Evolutionary conservation across 2,329 filamentous ascomycete genomes (phyloP).

Genomic region (Ceratocystis lukuohia): DNA sequence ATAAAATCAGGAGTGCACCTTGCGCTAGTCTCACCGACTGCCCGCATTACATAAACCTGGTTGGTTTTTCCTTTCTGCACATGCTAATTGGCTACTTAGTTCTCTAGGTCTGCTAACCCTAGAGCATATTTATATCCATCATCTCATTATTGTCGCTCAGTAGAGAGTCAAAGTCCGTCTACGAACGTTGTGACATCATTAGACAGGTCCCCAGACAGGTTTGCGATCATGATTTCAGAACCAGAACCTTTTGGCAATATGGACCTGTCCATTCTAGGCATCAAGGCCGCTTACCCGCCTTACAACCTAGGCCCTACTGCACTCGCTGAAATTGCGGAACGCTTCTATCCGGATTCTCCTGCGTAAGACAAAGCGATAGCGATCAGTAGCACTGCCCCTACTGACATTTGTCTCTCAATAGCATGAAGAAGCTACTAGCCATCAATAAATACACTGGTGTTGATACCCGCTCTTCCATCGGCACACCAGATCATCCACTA

Average conservation of each 20-base stretch:
- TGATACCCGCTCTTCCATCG: conserved; percentile 48
- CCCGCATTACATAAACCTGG: background rate
- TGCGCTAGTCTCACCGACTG: too few species aligned
- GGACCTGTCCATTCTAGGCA: conserved; percentile 46
- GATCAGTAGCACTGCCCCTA: background rate
- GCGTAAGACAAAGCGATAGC: conserved; percentile 34
- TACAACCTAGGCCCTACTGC: conserved; percentile 37
- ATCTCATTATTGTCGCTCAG: background rate
- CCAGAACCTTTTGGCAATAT: conserved; percentile 34
- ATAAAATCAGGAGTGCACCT: too few species aligned
- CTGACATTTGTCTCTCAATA: conserved; percentile 24
- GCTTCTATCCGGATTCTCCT: conserved; percentile 45
- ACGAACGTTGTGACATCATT: too few species aligned
- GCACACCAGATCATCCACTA: conserved; percentile 45
- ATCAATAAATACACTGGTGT: conserved; percentile 55
- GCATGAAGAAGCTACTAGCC: conserved; percentile 48
- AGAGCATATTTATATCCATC: background rate
- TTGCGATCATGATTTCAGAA: conserved; percentile 1
- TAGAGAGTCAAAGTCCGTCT: too few species aligned
- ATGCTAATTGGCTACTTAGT: background rate
- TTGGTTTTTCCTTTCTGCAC: background rate
- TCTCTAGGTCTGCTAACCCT: conserved; percentile 1
- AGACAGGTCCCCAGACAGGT: too few species aligned
- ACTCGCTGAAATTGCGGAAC: conserved; percentile 39
- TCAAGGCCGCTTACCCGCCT: conserved; percentile 48